These are phyloP conservation scores for Saturnispora dispora DNA, from an alignment of 805 yeast genomes.

Conservation along the genomic window DNA sequence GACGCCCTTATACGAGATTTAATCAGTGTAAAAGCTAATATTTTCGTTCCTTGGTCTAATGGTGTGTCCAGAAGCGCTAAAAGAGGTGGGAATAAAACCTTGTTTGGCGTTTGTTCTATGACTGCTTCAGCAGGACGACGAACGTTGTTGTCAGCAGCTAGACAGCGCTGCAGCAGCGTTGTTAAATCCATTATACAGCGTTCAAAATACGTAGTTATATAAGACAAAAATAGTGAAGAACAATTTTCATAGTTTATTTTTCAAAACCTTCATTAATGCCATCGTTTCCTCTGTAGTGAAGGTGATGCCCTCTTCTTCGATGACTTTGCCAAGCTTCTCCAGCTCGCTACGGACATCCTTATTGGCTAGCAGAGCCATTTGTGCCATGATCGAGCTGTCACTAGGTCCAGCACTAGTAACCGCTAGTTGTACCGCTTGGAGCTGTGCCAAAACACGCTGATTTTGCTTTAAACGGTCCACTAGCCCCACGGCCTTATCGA, in stretches of 20 bases:
- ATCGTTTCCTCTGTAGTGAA: conserved; percentile 7
- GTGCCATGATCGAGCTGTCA: conserved; percentile 5
- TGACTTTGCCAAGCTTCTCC: background rate
- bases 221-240: background rate
- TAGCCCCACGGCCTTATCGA: conserved; percentile 2
- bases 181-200: background rate
- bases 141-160: background rate
- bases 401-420: conserved; percentile 5
- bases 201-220: background rate
- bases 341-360: conserved; percentile 1
- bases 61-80: conserved; percentile 28
- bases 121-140: conserved; percentile 1
- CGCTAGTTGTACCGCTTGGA: conserved; percentile 6
- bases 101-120: background rate
- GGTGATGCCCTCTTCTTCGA: conserved; percentile 5
- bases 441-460: conserved; percentile 1
- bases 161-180: background rate
- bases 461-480: conserved; percentile 7
- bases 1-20: conserved; percentile 61
- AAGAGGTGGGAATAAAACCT: background rate
- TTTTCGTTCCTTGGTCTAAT: conserved; percentile 41
- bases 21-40: conserved; percentile 74
- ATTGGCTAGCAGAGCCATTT: conserved; percentile 6
- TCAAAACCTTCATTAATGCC: conserved; percentile 6
- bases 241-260: conserved; percentile 1